Conservation (phyloP, 2,329 filamentous ascomycete species). For the Drechslerella coelobrocha region DNA sequence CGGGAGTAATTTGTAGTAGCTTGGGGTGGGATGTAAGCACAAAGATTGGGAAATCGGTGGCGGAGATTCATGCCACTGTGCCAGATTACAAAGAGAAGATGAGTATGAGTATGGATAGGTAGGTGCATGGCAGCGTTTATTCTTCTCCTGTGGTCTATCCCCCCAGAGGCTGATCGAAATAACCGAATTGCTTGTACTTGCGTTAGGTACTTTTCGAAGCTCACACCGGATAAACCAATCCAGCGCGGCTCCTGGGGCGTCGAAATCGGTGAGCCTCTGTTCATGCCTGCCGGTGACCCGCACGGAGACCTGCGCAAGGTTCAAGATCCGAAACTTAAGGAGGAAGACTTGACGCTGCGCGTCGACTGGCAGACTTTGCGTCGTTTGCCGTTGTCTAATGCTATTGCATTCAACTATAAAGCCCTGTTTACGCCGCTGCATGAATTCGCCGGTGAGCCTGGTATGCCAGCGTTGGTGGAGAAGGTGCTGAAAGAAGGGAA, state of each 20-base stretch:
- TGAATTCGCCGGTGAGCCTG: conserved; percentile 74
- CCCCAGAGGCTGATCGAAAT: no score
- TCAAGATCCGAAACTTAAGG: conserved; percentile 66
- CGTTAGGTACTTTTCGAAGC: conserved; percentile 84
- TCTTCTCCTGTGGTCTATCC: no score
- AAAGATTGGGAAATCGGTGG: conserved; percentile 74
- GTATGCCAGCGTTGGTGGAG: conserved; percentile 71
- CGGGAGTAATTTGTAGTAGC: conserved; percentile 77
- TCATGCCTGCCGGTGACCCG: conserved; percentile 72
- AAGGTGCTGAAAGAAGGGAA: conserved; percentile 77
- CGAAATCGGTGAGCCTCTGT: conserved; percentile 76
- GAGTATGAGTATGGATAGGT: conserved; percentile 85
- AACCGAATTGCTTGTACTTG: no score
- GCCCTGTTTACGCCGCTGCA: conserved; percentile 77
- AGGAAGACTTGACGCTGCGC: conserved; percentile 71
- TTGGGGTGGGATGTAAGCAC: conserved; percentile 78
- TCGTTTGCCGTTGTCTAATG: conserved; percentile 76
- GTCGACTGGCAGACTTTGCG: conserved; percentile 90
- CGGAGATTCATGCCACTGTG: conserved; percentile 75
- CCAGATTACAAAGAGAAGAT: conserved; percentile 89
- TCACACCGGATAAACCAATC: conserved; percentile 75
- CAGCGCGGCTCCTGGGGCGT: conserved; percentile 86
- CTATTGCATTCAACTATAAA: conserved; percentile 86
- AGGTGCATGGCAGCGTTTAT: conserved; percentile 57
- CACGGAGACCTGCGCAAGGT: conserved; percentile 67